Evolutionary conservation across 768 basidiomycete species (phyloP).

Genomic region (Kondoa malvinella): DNA sequence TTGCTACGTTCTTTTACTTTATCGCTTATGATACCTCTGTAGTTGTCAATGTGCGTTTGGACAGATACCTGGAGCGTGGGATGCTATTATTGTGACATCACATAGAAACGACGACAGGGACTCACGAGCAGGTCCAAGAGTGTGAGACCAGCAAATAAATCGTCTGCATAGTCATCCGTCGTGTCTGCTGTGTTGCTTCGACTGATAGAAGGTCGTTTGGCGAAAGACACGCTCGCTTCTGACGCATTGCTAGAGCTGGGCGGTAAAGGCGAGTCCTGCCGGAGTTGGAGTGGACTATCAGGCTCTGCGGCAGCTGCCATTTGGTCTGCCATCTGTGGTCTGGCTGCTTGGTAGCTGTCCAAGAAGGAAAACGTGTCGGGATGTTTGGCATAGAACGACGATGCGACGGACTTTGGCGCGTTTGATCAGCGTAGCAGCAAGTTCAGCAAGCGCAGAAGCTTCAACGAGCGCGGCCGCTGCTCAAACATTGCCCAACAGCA

Average conservation of each 20-base stretch:
- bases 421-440: no score
- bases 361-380: no score
- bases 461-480: no score
- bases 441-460: no score
- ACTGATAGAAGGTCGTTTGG: neutral
- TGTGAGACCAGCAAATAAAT: constrained; percentile 16
- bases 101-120: constrained; percentile 17
- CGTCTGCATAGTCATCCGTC: constrained; percentile 13
- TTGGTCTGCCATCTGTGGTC: no score
- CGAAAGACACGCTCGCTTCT: neutral
- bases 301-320: no score
- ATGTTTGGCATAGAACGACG: no score
- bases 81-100: constrained; percentile 20
- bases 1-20: constrained; percentile 1
- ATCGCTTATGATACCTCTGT: constrained; percentile 6
- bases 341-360: no score
- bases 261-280: no score
- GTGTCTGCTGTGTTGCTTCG: neutral
- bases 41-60: constrained; percentile 6
- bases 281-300: no score
- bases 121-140: constrained; percentile 22
- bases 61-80: constrained; percentile 15
- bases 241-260: neutral
- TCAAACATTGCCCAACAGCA: no score
- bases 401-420: no score